phyloP scores from a whole-genome alignment of 2,329 filamentous ascomycete genomes.

The Huntiella abstrusa region DNA sequence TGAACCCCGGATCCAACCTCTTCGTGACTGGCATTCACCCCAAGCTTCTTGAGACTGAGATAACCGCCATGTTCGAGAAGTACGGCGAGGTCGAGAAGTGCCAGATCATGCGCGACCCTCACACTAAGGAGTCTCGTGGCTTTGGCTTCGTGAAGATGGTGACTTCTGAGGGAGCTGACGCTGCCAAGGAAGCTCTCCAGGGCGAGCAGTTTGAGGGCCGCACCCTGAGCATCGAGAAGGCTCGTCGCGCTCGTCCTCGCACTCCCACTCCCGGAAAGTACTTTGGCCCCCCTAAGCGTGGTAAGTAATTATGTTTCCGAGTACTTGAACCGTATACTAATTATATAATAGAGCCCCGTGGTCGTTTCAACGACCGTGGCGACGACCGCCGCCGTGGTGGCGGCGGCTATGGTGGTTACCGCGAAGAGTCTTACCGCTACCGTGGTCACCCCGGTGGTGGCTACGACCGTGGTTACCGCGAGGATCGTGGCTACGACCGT shows the following conservation, averaged over 20 bases:
- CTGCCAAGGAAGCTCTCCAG: constrained; percentile 88
- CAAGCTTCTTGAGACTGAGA: constrained; percentile 71
- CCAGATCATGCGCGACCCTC: constrained; percentile 98
- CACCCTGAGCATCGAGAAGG: constrained; percentile 96
- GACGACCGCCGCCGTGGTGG: constrained; percentile 47
- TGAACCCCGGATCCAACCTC: constrained; percentile 92
- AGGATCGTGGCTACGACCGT: constrained; percentile 27
- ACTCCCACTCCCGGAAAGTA: constrained; percentile 98
- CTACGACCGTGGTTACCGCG: constrained; percentile 31
- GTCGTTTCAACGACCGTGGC: constrained; percentile 35
- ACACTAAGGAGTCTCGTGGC: constrained; percentile 94
- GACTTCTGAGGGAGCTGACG: constrained; percentile 83
- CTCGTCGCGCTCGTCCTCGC: constrained; percentile 79
- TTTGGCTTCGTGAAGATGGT: constrained; percentile 99
- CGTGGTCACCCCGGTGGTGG: constrained; percentile 29
- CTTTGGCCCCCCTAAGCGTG: constrained; percentile 94
- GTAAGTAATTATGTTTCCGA: constrained; percentile 31
- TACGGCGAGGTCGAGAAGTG: constrained; percentile 98
- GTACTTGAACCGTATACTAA: neutral
- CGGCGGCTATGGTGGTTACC: constrained; percentile 26
- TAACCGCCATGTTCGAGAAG: constrained; percentile 92
- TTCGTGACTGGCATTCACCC: constrained; percentile 98
- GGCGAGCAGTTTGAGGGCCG: constrained; percentile 90
- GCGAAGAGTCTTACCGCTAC: constrained; percentile 40
- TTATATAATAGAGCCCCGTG: constrained; percentile 18